Percentiles rank a stretch among this genome's conserved stretches.
Conservation (phyloP, 176 grass and related monocot genomes). For the Cenchrus americanus region DNA sequence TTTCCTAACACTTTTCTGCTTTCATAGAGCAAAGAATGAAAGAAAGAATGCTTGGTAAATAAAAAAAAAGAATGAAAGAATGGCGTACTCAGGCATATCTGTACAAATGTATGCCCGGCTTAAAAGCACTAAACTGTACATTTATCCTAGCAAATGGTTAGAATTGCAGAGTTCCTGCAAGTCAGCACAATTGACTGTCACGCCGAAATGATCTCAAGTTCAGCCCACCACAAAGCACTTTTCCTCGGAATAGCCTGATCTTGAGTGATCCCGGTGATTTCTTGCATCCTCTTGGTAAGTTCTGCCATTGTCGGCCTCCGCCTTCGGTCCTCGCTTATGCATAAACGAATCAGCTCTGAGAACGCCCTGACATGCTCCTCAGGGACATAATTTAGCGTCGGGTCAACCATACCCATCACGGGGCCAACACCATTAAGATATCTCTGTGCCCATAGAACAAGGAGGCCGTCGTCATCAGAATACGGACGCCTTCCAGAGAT, state of each 20-base stretch:
- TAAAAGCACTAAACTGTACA: slow-evolving; percentile 42
- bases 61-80: slow-evolving; percentile 42
- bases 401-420: slow-evolving; percentile 68
- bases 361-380: slow-evolving; percentile 57
- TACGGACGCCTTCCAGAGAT: slow-evolving; percentile 88
- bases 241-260: slow-evolving; percentile 56
- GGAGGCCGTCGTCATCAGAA: slow-evolving; percentile 75
- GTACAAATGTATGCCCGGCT: slow-evolving; percentile 33
- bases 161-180: not conserved
- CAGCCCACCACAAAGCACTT: slow-evolving; percentile 84
- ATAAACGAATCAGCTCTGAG: slow-evolving; percentile 58
- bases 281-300: slow-evolving; percentile 60
- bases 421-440: slow-evolving; percentile 71
- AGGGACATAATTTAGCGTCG: slow-evolving; percentile 63
- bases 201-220: slow-evolving; percentile 74
- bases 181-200: not conserved
- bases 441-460: slow-evolving; percentile 82
- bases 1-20: not conserved
- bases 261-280: slow-evolving; percentile 64
- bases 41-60: not conserved
- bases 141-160: not conserved
- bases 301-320: slow-evolving; percentile 59
- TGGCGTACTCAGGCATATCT: slow-evolving; percentile 30
- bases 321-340: slow-evolving; percentile 56
- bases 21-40: slow-evolving; percentile 41